These are phyloP conservation scores for Solanum etuberosum DNA, from an alignment of 257 asterid genomes.

Conservation along the genomic window DNA sequence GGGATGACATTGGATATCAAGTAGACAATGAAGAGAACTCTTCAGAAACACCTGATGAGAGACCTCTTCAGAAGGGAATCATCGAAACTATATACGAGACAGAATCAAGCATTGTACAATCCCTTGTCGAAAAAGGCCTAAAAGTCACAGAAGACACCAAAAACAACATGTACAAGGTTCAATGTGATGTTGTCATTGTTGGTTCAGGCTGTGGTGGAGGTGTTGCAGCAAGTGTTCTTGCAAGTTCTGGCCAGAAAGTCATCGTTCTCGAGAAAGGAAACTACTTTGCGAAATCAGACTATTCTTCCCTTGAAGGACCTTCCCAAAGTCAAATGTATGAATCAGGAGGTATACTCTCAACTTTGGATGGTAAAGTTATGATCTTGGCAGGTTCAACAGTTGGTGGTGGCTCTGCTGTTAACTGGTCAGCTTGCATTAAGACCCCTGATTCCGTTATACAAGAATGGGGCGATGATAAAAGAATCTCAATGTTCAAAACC, in stretches of 20 bases:
- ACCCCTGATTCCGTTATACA: constrained; percentile 44
- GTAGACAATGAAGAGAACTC: constrained; percentile 29
- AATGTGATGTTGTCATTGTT: constrained; percentile 70
- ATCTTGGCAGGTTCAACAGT: constrained; percentile 77
- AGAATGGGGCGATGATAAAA: constrained; percentile 44
- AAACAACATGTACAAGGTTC: constrained; percentile 18
- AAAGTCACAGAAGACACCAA: constrained; percentile 17
- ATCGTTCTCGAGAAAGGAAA: constrained; percentile 74
- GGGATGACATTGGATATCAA: constrained; percentile 68
- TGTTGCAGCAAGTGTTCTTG: constrained; percentile 72
- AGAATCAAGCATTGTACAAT: constrained; percentile 23
- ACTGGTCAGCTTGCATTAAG: constrained; percentile 74
- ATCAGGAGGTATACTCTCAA: constrained; percentile 55
- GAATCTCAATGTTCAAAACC: constrained; percentile 30
- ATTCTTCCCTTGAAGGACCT: constrained; percentile 74
- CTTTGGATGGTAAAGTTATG: constrained; percentile 56
- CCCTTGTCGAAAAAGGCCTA: constrained; percentile 45
- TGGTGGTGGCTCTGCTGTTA: constrained; percentile 91
- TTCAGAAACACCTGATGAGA: constrained; percentile 2
- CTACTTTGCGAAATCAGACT: constrained; percentile 45
- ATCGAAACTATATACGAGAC: constrained; percentile 44
- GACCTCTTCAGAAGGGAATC: constrained; percentile 64
- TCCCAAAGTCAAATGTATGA: constrained; percentile 55
- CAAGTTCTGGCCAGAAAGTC: constrained; percentile 61
- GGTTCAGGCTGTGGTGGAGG: constrained; percentile 95